Base-by-base conservation (phyloP, 257 asterid genomes). In the Gentiana macrophylla region DNA sequence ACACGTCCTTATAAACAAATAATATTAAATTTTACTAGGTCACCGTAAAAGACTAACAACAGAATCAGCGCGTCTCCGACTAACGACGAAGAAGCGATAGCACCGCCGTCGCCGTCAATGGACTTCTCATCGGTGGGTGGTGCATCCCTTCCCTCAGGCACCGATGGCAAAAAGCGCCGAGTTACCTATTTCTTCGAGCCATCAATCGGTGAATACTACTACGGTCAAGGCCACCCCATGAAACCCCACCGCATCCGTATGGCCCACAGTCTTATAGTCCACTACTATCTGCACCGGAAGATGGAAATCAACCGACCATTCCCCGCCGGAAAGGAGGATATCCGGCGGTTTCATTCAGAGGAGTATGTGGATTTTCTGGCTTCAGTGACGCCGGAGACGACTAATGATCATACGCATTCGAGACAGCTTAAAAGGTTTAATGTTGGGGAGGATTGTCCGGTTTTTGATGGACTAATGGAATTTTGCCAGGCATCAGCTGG, bases 401-500 rank as follows among this genome's bases (percentile, higher is more conserved):
- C 78, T 37, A 77, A 57, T 49, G 81, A 82, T 55, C 86, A 80
- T 41, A 63, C 83, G 1, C 83, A 81, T 56, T 43, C 73, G 44
- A 67, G 81, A 24, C 77, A 75, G 9, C 80, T 78, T 12, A 86
- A 70, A 77, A 74, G 86, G 10, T 86, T 86, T 73, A 86, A 86
- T 52, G 84, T 84, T 1, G 79, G 92, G 8, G 84, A 79, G 67
- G 94, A 81, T 15, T 80, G 93, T 58, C 95, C 95, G 0, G 77
- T 80, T 7, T 86, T 86, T 32, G 80, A 79, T 33, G 92, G 96
- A 2, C 70, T 87, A 10, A 82, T 76, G 64, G 52, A 32, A 36
- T 84, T 87, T 72, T 84, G 93, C n/a, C 89, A 76, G 76, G 80
- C 94, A 11, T 84, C 92, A 0, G 84, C 93, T 8, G 94, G 96